Conservation (phyloP, 2,329 filamentous ascomycete species). For the Dothideomycetes sp. region DNA sequence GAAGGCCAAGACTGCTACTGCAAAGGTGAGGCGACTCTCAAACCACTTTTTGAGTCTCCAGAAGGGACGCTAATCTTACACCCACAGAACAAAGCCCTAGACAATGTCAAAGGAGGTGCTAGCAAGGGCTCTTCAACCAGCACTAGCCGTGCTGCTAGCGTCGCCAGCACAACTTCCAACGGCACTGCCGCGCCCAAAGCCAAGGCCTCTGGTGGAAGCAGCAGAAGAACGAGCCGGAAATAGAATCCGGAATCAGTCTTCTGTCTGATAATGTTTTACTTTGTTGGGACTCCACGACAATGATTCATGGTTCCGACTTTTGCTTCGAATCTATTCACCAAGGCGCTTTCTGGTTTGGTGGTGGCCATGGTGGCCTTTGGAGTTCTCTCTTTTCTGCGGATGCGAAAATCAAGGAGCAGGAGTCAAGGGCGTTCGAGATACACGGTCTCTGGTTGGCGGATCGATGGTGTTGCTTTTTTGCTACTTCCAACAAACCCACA, state of each 20-base stretch:
- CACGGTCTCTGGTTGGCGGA: no score
- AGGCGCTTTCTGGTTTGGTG: no score
- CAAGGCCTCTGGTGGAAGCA: conserved; percentile 4
- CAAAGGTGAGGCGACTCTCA: conserved; percentile 7
- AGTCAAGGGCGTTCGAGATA: no score
- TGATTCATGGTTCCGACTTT: no score
- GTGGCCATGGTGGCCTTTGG: no score
- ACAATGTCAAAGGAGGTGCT: conserved; percentile 61
- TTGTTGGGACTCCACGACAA: no score
- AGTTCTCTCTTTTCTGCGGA: no score
- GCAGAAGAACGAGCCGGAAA: background rate
- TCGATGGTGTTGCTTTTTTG: no score
- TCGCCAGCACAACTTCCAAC: conserved; percentile 60
- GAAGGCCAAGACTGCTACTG: conserved; percentile 67
- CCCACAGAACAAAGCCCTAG: conserved; percentile 78
- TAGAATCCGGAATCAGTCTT: background rate
- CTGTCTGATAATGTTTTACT: background rate
- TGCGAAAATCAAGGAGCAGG: no score
- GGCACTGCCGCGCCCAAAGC: conserved; percentile 17
- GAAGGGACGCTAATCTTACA: conserved; percentile 9
- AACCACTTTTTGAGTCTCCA: no score
- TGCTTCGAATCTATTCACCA: no score
- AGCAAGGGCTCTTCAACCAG: conserved; percentile 67
- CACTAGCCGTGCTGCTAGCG: conserved; percentile 78
- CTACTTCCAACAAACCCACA: no score